Base-by-base conservation (phyloP, 805 yeast species). In the Metschnikowia continentalis region DNA sequence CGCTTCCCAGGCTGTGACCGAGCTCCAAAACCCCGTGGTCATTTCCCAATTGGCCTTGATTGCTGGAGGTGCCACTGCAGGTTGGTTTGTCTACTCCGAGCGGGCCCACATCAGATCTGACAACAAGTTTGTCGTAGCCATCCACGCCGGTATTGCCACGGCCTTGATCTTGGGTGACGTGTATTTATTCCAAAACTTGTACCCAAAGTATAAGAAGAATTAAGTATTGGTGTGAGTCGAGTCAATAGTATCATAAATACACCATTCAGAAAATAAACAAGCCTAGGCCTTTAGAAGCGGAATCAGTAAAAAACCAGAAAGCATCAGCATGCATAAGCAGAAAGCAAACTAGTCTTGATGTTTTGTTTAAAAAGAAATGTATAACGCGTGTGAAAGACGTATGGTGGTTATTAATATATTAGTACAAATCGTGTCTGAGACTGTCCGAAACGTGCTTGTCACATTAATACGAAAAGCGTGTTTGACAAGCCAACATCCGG, bases 11-110 rank as follows among this genome's bases (percentile, higher is more conserved):
- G 60, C 69, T 17, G 53, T 48, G 35, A 51, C 53, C 23, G 86
- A 82, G 63, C 70, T 83, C 55, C 74, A 81, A 60, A 82, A 83
- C 69, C 88, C 88, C 0, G 85, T 79, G 3, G 85, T 83, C 42
- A 67, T 78, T 17, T 65, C 79, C 32, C 86, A 83, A 64, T 66
- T 77, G 2, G 70, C 79, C 15, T 71, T 80, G 40, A 75, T 80
- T 32, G 61, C 75, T 6, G 75, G 79, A 38, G 78, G 79, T 14
- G 61, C 76, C 33, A 68, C 76, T 23, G 80, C 80, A 3, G 74
- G 80, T 23, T 71, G 79, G 55, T 67, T 70, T 47, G 81, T 78
- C 22, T 78, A 77, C 68, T 60, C 74, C 59, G 79, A 79, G 67
- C 75, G 83, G 70, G 64, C 71, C 57, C 68, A 78, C 70, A 70